Evolutionary conservation across 345 rosid genomes (phyloP).

Genomic region (Moricandia arvensis): DNA sequence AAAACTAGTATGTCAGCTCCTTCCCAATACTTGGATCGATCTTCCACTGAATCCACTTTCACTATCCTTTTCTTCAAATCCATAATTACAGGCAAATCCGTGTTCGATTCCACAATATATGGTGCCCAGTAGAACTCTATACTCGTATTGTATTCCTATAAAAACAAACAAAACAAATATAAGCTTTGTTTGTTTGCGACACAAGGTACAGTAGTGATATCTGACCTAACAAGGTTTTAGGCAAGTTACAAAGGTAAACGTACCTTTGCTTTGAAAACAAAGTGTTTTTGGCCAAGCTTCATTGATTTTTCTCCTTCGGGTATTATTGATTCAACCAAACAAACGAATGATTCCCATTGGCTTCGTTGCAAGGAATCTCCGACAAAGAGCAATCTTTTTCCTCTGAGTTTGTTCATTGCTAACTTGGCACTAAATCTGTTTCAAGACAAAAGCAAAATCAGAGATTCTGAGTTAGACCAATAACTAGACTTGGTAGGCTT

Average conservation of each 20-base stretch:
- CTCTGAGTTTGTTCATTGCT: slow-evolving; percentile 62
- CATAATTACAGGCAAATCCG: slow-evolving; percentile 57
- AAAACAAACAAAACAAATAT: not conserved
- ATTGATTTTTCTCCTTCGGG: slow-evolving; percentile 64
- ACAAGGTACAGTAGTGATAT: slow-evolving; percentile 37
- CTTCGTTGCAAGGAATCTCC: slow-evolving; percentile 89
- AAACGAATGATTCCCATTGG: slow-evolving; percentile 91
- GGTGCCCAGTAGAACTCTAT: slow-evolving; percentile 98
- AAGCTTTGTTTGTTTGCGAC: slow-evolving; percentile 54
- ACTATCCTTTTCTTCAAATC: slow-evolving; percentile 71
- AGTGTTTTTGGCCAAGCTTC: slow-evolving; percentile 42
- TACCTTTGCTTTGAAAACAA: slow-evolving; percentile 77
- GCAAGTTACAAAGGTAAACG: not conserved
- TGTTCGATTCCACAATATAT: slow-evolving; percentile 76
- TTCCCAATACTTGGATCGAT: slow-evolving; percentile 65
- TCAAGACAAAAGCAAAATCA: not conserved
- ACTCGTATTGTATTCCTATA: slow-evolving; percentile 69
- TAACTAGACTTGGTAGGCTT: not conserved
- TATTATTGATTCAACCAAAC: slow-evolving; percentile 66
- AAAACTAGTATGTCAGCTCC: slow-evolving; percentile 77
- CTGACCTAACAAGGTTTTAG: not conserved
- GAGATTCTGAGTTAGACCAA: not conserved
- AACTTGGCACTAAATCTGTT: slow-evolving; percentile 63
- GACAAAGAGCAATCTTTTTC: slow-evolving; percentile 72
- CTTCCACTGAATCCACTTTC: slow-evolving; percentile 81